These are phyloP conservation scores for Rhodotorula sp. DNA, from an alignment of 1,284 basidiomycete species.

Conservation along the genomic window DNA sequence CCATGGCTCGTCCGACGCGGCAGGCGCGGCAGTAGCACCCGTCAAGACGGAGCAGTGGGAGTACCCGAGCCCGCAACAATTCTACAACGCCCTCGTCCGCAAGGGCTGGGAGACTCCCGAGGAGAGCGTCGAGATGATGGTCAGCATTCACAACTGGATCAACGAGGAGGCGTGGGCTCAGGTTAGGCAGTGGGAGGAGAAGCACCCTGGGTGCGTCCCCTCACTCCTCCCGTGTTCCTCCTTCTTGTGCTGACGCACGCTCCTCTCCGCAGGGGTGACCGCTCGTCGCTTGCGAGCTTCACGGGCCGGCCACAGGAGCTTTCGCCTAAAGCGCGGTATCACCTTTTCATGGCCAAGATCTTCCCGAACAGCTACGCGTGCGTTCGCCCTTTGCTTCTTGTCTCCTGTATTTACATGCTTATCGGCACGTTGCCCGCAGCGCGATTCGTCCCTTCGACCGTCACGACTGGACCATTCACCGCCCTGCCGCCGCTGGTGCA, in stretches of 20 bases:
- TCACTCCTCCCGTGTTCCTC: neutral
- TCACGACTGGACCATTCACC: conserved; percentile 83
- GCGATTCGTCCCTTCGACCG: conserved; percentile 92
- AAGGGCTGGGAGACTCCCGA: conserved; percentile 99
- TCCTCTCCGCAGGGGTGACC: conserved; percentile 52
- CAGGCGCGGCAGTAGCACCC: neutral
- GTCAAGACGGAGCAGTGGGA: conserved; percentile 67
- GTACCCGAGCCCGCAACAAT: conserved; percentile 97
- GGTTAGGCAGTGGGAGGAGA: conserved; percentile 89
- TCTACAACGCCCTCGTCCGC: conserved; percentile 93
- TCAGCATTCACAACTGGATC: conserved; percentile 96
- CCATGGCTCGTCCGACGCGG: conserved; percentile 28
- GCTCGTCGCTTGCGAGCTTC: conserved; percentile 73
- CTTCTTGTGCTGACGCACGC: neutral
- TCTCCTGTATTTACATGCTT: neutral
- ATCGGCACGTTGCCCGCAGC: conserved; percentile 54
- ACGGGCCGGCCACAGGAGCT: conserved; percentile 85
- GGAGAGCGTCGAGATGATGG: conserved; percentile 95
- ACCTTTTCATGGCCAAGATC: conserved; percentile 79
- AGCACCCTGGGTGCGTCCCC: conserved; percentile 58
- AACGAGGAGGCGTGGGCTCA: conserved; percentile 97
- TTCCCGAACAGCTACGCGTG: conserved; percentile 88
- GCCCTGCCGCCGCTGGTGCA: conserved; percentile 13
- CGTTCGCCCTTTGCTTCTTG: conserved; percentile 45
- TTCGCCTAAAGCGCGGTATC: conserved; percentile 78